Evolutionary conservation across 306 rosid genomes (phyloP), one percentile per base, ranked within the genome.

Genomic region (Fagus crenata): DNA sequence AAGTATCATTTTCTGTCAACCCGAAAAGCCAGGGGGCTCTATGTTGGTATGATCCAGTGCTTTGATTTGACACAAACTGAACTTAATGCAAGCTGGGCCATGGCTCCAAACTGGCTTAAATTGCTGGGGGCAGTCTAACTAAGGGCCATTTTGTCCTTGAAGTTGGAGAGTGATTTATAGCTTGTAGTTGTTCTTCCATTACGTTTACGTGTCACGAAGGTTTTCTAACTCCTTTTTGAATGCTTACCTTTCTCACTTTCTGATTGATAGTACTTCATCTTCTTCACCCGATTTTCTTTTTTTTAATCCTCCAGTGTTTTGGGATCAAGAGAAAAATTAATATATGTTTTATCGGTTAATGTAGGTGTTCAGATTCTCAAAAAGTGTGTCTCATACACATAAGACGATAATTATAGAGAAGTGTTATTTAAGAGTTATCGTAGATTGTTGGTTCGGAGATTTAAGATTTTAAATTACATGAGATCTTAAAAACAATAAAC

Each of bases 81-180:
- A 73, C 37, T 49, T 13, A 53, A 69, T 41, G 49, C 32, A 74
- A 54, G 69, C 51, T 74, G 74, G 83, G 81, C 73, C 84, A 67
- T 71, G 18, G 13, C 11, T 49, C 42, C 15, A 18, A 18, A 46
- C 14, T 46, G 51, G 14, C 51, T 46, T 46, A 46, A 46, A 35
- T 61, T 53, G 39, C 49, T 5, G 15, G 49, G 14, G 39, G 43
- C 8, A 43, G 14, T 40, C 31, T 2, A 65, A 17, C 14, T 13
- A 68, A n/a, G 69, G 76, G 33, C 53, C 85, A 73, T 67, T 4
- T 32, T 39, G 76, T 55, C 28, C 40, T 7, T 17, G 11, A 58
- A 58, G 64, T 28, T 53, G 64, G 15, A 58, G 35, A 22, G 31
- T 58, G 36, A 33, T 56, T 7, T 58, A 28, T 58, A 3, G 64